These are phyloP conservation scores for Trifolium pratense DNA, from an alignment of 306 rosid genomes.

Conservation along the genomic window DNA sequence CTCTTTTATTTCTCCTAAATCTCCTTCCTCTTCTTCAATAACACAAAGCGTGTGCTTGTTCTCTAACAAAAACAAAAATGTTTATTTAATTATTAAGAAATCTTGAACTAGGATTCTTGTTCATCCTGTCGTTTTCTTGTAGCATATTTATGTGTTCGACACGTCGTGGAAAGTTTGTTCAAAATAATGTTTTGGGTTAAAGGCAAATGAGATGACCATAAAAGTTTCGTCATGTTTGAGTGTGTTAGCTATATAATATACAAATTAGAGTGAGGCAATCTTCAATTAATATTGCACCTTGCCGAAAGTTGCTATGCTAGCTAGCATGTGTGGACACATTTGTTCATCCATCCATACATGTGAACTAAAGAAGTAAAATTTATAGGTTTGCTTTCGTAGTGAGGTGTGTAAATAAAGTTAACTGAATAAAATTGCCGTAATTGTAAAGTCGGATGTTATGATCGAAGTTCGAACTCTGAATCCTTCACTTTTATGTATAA, in stretches of 20 bases:
- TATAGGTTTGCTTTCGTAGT: neutral
- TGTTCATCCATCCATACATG: neutral
- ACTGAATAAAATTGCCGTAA: too few species aligned
- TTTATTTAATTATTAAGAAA: neutral
- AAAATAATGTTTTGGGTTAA: neutral
- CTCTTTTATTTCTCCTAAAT: too few species aligned
- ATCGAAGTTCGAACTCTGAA: too few species aligned
- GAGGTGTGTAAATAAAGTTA: too few species aligned
- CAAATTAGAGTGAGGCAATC: slow-evolving; percentile 9
- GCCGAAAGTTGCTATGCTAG: slow-evolving; percentile 32
- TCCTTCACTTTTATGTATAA: too few species aligned
- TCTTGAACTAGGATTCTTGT: neutral
- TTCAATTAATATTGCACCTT: neutral
- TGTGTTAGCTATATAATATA: neutral
- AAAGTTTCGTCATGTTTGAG: slow-evolving; percentile 24
- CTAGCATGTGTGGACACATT: slow-evolving; percentile 20
- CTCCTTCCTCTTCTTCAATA: too few species aligned
- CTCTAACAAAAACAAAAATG: slow-evolving; percentile 17
- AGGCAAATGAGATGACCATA: neutral
- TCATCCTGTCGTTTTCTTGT: slow-evolving; percentile 18
- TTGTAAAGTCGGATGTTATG: too few species aligned
- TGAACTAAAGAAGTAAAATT: slow-evolving; percentile 2
- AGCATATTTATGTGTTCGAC: slow-evolving; percentile 29
- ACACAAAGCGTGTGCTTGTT: too few species aligned
- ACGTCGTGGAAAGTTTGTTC: neutral